These are phyloP conservation scores for Hypoxylon sp. DNA, from an alignment of 2,329 filamentous ascomycete species.

Conservation along the genomic window DNA sequence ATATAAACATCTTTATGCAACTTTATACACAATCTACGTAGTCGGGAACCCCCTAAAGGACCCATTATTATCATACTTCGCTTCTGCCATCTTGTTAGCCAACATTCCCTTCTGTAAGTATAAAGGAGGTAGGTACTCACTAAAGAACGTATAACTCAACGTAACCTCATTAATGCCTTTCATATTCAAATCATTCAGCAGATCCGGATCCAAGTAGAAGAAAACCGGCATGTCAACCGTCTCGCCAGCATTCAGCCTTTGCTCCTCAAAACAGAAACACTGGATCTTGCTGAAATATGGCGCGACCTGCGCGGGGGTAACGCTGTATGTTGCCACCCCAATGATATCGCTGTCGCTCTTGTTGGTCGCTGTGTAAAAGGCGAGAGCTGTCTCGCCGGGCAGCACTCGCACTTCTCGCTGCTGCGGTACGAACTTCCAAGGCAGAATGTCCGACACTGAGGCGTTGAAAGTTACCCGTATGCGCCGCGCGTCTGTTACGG, in stretches of 20 bases:
- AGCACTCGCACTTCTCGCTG: slow-evolving; percentile 96
- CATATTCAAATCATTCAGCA: slow-evolving; percentile 93
- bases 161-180: slow-evolving; percentile 95
- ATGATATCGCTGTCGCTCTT: slow-evolving; percentile 93
- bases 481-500: slow-evolving; percentile 84
- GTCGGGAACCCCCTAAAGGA: slow-evolving; percentile 65
- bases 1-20: slow-evolving; percentile 23
- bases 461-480: slow-evolving; percentile 97
- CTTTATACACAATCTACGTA: slow-evolving; percentile 35
- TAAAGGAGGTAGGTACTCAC: slow-evolving; percentile 67
- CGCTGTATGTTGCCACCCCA: slow-evolving; percentile 96
- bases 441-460: slow-evolving; percentile 92
- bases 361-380: slow-evolving; percentile 98
- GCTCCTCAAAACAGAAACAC: slow-evolving; percentile 99
- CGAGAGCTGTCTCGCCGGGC: slow-evolving; percentile 95
- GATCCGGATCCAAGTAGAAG: slow-evolving; percentile 97
- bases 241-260: slow-evolving; percentile 93
- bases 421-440: slow-evolving; percentile 97
- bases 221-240: slow-evolving; percentile 99
- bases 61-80: slow-evolving; percentile 86
- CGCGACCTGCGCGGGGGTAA: slow-evolving; percentile 94
- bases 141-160: slow-evolving; percentile 98
- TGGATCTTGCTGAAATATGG: slow-evolving; percentile 99
- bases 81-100: slow-evolving; percentile 68
- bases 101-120: slow-evolving; percentile 1